Conservation (phyloP, 805 yeast genomes). For the Starmerella khaoyaiensis region DNA sequence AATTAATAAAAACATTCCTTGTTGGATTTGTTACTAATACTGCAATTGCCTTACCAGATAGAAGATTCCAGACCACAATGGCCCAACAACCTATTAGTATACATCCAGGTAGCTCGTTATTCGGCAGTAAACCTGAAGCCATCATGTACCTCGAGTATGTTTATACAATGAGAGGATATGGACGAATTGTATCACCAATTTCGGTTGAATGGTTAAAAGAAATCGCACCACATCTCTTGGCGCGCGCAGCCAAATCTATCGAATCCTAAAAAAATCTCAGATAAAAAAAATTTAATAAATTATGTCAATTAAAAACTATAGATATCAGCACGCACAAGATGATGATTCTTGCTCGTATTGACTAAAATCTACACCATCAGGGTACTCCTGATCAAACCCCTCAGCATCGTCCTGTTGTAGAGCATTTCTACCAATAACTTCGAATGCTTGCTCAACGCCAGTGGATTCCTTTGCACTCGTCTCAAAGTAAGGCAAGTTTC, state of each 20-base stretch:
- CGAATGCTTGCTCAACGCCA: slow-evolving; percentile 90
- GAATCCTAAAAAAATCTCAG: neutral
- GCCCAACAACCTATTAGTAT: slow-evolving; percentile 69
- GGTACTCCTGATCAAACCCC: slow-evolving; percentile 84
- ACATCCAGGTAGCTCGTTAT: slow-evolving; percentile 81
- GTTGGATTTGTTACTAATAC: slow-evolving; percentile 77
- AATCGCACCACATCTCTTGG: slow-evolving; percentile 19
- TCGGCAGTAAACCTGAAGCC: slow-evolving; percentile 71
- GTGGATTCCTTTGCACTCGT: slow-evolving; percentile 97
- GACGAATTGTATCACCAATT: slow-evolving; percentile 71
- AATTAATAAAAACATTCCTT: slow-evolving; percentile 63
- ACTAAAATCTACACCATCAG: slow-evolving; percentile 91
- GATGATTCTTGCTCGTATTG: slow-evolving; percentile 61
- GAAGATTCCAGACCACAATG: slow-evolving; percentile 75
- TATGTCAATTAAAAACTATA: neutral
- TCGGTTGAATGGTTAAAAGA: slow-evolving; percentile 59
- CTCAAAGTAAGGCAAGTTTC: slow-evolving; percentile 85
- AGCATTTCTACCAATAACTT: slow-evolving; percentile 90
- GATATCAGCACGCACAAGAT: slow-evolving; percentile 55
- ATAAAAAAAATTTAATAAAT: neutral
- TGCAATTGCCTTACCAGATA: slow-evolving; percentile 89
- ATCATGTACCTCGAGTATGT: slow-evolving; percentile 92
- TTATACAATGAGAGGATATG: slow-evolving; percentile 84
- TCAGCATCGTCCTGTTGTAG: slow-evolving; percentile 87
- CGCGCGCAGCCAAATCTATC: slow-evolving; percentile 6